These are phyloP conservation scores for Metschnikowia santaceciliae DNA, from an alignment of 805 yeast species.

Conservation along the genomic window DNA sequence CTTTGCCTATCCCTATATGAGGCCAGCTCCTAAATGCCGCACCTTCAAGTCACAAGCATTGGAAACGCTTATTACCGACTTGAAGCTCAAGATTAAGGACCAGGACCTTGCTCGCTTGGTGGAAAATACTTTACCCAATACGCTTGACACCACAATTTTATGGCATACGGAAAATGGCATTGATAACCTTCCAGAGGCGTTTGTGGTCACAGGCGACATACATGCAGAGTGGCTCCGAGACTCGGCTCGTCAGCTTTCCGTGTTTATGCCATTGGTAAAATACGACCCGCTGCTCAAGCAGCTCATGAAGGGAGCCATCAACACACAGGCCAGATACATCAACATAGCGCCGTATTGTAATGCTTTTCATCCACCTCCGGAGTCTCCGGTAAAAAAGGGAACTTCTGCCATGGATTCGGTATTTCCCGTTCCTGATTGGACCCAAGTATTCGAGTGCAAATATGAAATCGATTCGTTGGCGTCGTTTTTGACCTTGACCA, in stretches of 20 bases:
- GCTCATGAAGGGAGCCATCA: slow-evolving; percentile 72
- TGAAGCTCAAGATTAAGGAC: slow-evolving; percentile 48
- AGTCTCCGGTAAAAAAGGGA: slow-evolving; percentile 45
- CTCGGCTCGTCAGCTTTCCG: slow-evolving; percentile 76
- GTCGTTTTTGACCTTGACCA: slow-evolving; percentile 69
- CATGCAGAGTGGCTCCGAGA: slow-evolving; percentile 93
- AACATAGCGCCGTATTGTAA: slow-evolving; percentile 74
- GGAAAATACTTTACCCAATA: slow-evolving; percentile 83
- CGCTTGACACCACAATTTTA: slow-evolving; percentile 79
- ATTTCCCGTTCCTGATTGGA: slow-evolving; percentile 66
- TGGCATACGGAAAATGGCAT: slow-evolving; percentile 47
- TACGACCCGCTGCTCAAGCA: slow-evolving; percentile 47
- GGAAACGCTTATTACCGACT: slow-evolving; percentile 54
- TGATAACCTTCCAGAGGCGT: slow-evolving; percentile 47
- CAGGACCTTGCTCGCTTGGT: slow-evolving; percentile 69
- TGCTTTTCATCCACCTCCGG: slow-evolving; percentile 83
- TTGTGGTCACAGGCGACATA: slow-evolving; percentile 87
- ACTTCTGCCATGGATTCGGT: slow-evolving; percentile 61
- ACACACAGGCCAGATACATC: slow-evolving; percentile 69
- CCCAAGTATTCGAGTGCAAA: slow-evolving; percentile 78
- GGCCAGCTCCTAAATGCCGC: slow-evolving; percentile 70
- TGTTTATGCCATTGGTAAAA: slow-evolving; percentile 60
- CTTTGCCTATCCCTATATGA: slow-evolving; percentile 60
- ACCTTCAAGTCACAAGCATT: slow-evolving; percentile 64
- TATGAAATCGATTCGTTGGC: slow-evolving; percentile 86